Base-by-base conservation (phyloP, 2,329 filamentous ascomycete species). In the Orbilia oligospora region DNA sequence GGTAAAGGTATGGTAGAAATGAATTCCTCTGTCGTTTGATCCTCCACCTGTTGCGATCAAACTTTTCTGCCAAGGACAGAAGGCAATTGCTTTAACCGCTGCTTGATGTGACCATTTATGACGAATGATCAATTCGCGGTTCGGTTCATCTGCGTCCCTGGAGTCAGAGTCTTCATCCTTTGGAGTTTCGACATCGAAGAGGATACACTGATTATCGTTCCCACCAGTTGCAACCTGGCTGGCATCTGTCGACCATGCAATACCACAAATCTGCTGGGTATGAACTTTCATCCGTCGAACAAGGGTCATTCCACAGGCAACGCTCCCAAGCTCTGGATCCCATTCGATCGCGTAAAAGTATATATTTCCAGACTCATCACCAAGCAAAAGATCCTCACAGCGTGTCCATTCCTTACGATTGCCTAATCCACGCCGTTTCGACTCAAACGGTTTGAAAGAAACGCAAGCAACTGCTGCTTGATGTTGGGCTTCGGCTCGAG, bases 71-170 rank as follows among this genome's bases (percentile, higher is more conserved):
- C 94, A 99, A 0, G 96, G 95, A 80, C 95, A 97, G 84, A 98
- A 98, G 1, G 96, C 94, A 81, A 98, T 96, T 36, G 96, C 96
- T 84, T 99, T 99, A 81, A 98, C 92, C 1, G 96, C 96, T 0
- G 95, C 95, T 27, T 90, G 90, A 83, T 99, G 93, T 10, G 87
- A 84, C 89, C 93, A 96, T 36, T 88, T 88, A 83, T 97, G 90
- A 89, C 89, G 5, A 85, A 82, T 1, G 85, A 85, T 27, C 93
- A 84, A 24, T 86, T 85, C 18, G 87, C 85, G 22, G 88, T 85
- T 36, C 82, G 84, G 12, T 84, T 84, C 6, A 81, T 80, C 16
- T 83, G 78, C 12, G 80, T 82, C 67, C 51, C 82, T 82, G 22
- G 83, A 78, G 5, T 83, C 65, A 16, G 51, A 58, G 1, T 81